These are phyloP conservation scores for Penicillium turbatum DNA, from an alignment of 495 filamentous ascomycete genomes.

Conservation along the genomic window DNA sequence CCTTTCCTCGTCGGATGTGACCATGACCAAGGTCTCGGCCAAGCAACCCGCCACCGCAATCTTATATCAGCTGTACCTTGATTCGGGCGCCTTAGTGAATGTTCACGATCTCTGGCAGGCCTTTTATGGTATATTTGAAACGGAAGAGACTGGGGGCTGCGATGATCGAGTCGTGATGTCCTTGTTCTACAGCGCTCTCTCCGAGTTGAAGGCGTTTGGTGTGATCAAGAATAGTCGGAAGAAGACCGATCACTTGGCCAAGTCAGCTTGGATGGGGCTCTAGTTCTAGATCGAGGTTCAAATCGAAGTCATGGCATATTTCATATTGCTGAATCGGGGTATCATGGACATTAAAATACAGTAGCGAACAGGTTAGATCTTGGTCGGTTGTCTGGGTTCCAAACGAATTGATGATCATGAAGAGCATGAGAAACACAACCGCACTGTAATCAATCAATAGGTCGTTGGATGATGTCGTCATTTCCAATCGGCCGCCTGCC, in stretches of 20 bases:
- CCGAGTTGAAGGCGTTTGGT: conserved; percentile 79
- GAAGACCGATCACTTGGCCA: conserved; percentile 86
- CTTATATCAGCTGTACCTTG: conserved; percentile 85
- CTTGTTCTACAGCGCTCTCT: conserved; percentile 75
- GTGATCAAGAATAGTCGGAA: conserved; percentile 86
- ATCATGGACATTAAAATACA: conserved; percentile 22
- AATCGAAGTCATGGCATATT: conserved; percentile 10
- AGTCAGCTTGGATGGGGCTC: conserved; percentile 67
- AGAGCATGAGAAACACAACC: not conserved
- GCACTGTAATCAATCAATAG: conserved; percentile 15
- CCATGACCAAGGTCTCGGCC: conserved; percentile 41
- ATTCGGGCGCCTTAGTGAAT: conserved; percentile 85
- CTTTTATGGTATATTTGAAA: conserved; percentile 70
- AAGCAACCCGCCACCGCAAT: conserved; percentile 76
- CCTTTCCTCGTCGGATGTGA: conserved; percentile 51
- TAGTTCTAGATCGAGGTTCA: conserved; percentile 27
- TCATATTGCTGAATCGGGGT: conserved; percentile 18
- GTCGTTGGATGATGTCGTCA: conserved; percentile 49
- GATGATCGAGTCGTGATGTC: conserved; percentile 53
- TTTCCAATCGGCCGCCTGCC: conserved; percentile 44
- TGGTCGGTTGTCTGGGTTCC: not conserved
- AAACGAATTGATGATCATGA: not conserved
- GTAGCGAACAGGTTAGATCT: not conserved
- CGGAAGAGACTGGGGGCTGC: conserved; percentile 51
- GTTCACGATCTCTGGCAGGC: conserved; percentile 85